phyloP scores from a whole-genome alignment of 1,284 basidiomycete species.

The Volvariella surrecta region DNA sequence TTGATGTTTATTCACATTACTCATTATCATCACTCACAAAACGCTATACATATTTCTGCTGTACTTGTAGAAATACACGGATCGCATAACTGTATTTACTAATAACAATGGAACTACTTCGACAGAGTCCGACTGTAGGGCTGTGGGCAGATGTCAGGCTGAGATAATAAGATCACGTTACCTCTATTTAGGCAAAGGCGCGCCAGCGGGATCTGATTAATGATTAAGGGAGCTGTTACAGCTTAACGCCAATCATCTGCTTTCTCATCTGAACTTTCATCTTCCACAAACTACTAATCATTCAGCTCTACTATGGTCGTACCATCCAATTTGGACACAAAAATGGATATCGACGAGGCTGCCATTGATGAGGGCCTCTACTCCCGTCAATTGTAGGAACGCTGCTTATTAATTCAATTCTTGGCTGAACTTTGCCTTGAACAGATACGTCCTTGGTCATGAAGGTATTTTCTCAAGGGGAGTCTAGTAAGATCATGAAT shows the following conservation, averaged over 20 bases:
- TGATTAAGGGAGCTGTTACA: neutral
- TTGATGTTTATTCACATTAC: too few relatives aligned
- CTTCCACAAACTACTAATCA: slow-evolving; percentile 3
- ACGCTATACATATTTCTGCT: too few relatives aligned
- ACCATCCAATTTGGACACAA: slow-evolving; percentile 36
- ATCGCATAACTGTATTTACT: too few relatives aligned
- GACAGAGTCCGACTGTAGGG: too few relatives aligned
- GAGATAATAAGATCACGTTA: too few relatives aligned
- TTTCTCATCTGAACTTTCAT: slow-evolving; percentile 5
- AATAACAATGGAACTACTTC: too few relatives aligned
- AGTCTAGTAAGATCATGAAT: neutral
- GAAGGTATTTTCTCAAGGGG: slow-evolving; percentile 53
- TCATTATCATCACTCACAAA: too few relatives aligned
- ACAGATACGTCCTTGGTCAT: slow-evolving; percentile 91
- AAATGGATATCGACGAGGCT: slow-evolving; percentile 80
- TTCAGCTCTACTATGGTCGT: slow-evolving; percentile 35
- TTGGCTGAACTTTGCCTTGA: slow-evolving; percentile 16
- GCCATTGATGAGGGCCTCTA: slow-evolving; percentile 90
- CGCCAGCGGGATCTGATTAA: neutral
- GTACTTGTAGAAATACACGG: too few relatives aligned
- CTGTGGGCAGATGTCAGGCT: too few relatives aligned
- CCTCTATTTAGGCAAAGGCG: neutral
- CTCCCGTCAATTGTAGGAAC: slow-evolving; percentile 81
- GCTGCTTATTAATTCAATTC: slow-evolving; percentile 5
- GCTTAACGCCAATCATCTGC: neutral